Evolutionary conservation across 495 filamentous ascomycete species (phyloP).

Genomic region (Aspergillus taichungensis): DNA sequence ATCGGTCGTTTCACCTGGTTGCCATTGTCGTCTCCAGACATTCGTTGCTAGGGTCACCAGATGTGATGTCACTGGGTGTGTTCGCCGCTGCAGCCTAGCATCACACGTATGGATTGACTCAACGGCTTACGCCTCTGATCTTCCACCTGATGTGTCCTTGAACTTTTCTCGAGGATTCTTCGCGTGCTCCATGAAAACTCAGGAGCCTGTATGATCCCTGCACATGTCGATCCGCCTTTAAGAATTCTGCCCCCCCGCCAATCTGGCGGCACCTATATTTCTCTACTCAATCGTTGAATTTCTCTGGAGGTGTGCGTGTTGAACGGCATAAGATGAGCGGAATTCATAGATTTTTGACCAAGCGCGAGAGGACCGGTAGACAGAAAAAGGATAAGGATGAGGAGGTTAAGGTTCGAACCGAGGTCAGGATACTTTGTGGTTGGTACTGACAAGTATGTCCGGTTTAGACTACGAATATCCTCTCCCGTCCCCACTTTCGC

Average conservation of each 20-base stretch:
- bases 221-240: conserved; percentile 16
- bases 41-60: background rate
- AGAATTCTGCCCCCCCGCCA: conserved; percentile 2
- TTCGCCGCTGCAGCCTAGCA: conserved; percentile 15
- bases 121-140: background rate
- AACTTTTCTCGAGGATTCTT: conserved; percentile 3
- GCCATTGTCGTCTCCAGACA: background rate
- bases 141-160: conserved; percentile 19
- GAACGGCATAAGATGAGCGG: conserved; percentile 40
- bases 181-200: conserved; percentile 17
- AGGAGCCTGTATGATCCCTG: conserved; percentile 25
- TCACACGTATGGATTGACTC: background rate
- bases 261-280: background rate
- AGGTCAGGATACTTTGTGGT: background rate
- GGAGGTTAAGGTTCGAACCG: conserved; percentile 27
- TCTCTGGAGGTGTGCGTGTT: background rate
- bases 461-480: conserved; percentile 14
- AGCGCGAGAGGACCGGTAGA: conserved; percentile 56
- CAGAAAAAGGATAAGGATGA: conserved; percentile 42
- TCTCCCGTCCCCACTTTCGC: conserved; percentile 23
- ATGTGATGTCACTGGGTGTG: conserved; percentile 17
- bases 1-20: no score
- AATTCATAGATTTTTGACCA: conserved; percentile 61
- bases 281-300: background rate
- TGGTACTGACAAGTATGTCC: conserved; percentile 11